These are phyloP conservation scores for Fusarium udum DNA, from an alignment of 2,329 filamentous ascomycete species.

Conservation along the genomic window DNA sequence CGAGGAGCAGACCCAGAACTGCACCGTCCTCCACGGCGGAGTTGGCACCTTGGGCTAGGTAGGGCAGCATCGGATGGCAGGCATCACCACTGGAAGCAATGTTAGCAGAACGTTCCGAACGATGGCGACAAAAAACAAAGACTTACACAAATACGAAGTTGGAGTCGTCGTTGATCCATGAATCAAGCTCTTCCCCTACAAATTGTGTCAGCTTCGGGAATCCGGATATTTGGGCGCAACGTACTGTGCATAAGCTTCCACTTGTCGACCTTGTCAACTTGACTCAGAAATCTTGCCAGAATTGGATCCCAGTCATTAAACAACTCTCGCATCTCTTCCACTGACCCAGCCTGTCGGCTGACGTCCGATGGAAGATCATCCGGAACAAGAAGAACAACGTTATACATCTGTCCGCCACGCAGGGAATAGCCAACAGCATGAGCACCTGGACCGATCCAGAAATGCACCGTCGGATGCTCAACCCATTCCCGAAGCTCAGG, in stretches of 20 bases:
- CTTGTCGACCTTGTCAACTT: conserved; percentile 1
- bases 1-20: conserved; percentile 67
- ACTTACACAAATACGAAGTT: conserved; percentile 61
- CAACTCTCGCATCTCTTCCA: conserved; percentile 7
- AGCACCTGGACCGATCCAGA: conserved; percentile 70
- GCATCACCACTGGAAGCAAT: conserved; percentile 60
- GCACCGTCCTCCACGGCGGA: conserved; percentile 74
- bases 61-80: conserved; percentile 72
- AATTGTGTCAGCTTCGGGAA: rapidly evolving
- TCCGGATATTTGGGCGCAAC: rapidly evolving
- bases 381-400: conserved; percentile 72
- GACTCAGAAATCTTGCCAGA: conserved; percentile 1
- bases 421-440: conserved; percentile 73
- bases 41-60: conserved; percentile 73
- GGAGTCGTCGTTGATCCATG: conserved; percentile 62
- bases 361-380: conserved; percentile 68
- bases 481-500: conserved; percentile 62
- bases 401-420: conserved; percentile 67
- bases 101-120: rapidly evolving
- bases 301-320: conserved; percentile 15
- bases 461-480: conserved; percentile 60
- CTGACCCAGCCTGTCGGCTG: conserved; percentile 25
- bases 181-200: background rate
- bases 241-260: conserved; percentile 19
- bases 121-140: rapidly evolving